Evolutionary conservation across 164 flowering plant species (phyloP), one percentile per base, ranked within the genome.

Genomic region (Annona cherimola): DNA sequence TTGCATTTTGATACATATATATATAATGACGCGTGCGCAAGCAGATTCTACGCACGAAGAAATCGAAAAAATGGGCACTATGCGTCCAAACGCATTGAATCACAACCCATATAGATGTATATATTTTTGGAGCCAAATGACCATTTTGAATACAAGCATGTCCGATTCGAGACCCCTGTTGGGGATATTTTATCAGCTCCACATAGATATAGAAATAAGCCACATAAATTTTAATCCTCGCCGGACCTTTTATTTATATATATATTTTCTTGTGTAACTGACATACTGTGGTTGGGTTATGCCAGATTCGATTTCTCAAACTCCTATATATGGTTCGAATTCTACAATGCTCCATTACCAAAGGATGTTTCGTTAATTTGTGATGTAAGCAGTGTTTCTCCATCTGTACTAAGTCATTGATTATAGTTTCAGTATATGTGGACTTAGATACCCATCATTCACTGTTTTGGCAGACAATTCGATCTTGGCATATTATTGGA

Each of bases 311-410:
- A 80, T 60, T 94, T 88, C 84, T 85, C 95, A 43, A 88, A 90
- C 84, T 90, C 99, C 4, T 92, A 90, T 74, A 88, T 94, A 71
- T 94, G 99, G 99, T 86, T 92, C 79, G 97, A 94, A 68, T 92
- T 94, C 79, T 88, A 91, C 82, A 87, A 92, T 75, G 74, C 84
- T 59, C 97, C 89, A 7, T 71, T 92, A 82, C 83, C 79, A 20
- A 88, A 86, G 70, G 97, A 94, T 75, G 44, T 92, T 55, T 72
- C 88, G 54, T 80, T 94, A 78, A 83, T 94, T 59, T 87, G 90
- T 69, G 89, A 92, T 86, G 99, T 94, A 83, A 92, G 97, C 83
- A 41, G 5, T 75, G 71, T 76, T 44, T 62, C 43, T 67, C 50
- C 12, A 5, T 16, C 12, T 69, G 9, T 42, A 66, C 26, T 66